Evolutionary conservation across 1,284 basidiomycete genomes (phyloP).

Genomic region (Tilletia walkeri): DNA sequence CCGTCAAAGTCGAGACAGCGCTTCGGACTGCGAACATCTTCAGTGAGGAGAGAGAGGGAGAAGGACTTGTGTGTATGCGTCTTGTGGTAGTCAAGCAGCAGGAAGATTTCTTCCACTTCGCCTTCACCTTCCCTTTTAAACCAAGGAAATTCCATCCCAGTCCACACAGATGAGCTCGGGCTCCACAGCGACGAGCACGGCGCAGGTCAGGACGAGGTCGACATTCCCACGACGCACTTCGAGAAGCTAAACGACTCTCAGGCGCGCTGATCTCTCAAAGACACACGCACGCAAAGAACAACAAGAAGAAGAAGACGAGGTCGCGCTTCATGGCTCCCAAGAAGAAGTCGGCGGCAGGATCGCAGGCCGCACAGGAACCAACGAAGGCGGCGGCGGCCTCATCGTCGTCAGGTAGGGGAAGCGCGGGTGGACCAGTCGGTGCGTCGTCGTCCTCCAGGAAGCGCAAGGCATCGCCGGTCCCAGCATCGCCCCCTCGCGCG

Average conservation of each 20-base stretch:
- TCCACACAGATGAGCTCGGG: neutral
- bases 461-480: slow-evolving; percentile 1
- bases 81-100: neutral
- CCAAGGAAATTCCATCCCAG: no score
- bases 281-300: no score
- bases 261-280: neutral
- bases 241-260: no score
- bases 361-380: neutral
- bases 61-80: no score
- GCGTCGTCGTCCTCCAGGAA: slow-evolving; percentile 1
- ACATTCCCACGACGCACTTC: neutral
- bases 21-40: no score
- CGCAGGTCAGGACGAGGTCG: neutral
- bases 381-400: neutral
- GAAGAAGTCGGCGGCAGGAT: neutral
- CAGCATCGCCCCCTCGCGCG: slow-evolving; percentile 6
- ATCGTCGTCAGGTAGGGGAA: neutral
- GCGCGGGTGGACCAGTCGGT: neutral
- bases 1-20: no score
- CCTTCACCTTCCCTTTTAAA: no score
- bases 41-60: no score
- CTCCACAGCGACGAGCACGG: neutral
- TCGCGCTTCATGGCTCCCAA: neutral
- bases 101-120: neutral
- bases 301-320: no score